phyloP scores from a whole-genome alignment of 148 eudicot genomes.

The Rhododendron mucronatum region DNA sequence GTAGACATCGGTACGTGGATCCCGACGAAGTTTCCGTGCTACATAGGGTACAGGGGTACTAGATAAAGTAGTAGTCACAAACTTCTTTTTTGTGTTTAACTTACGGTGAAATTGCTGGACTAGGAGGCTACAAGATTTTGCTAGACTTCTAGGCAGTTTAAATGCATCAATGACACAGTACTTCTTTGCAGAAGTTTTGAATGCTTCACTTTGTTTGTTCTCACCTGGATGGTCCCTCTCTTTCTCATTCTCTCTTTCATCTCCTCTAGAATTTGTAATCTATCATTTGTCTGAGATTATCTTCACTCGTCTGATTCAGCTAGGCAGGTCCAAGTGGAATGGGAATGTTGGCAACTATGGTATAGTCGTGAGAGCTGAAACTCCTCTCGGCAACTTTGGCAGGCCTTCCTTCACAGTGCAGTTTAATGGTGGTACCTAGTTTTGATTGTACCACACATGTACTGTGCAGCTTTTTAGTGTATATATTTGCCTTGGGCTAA shows the following conservation, averaged over 20 bases:
- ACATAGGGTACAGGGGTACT: background rate
- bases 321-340: conserved; percentile 98
- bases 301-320: conserved; percentile 32
- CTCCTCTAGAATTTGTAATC: background rate
- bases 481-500: conserved; percentile 27
- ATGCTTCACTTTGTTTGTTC: background rate
- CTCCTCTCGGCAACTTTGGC: conserved; percentile 69
- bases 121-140: background rate
- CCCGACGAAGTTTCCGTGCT: background rate
- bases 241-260: background rate
- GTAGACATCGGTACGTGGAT: background rate
- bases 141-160: background rate
- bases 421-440: conserved; percentile 85
- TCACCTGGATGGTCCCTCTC: background rate
- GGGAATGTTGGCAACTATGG: conserved; percentile 85
- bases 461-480: conserved; percentile 16
- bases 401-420: conserved; percentile 78
- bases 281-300: background rate
- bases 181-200: background rate
- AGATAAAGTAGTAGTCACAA: background rate
- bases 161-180: background rate
- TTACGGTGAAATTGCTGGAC: background rate
- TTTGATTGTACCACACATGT: conserved; percentile 30
- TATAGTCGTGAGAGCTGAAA: conserved; percentile 70
- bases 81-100: background rate